Conservation (phyloP, 139 green algal species). For the Closterium sp. region DNA sequence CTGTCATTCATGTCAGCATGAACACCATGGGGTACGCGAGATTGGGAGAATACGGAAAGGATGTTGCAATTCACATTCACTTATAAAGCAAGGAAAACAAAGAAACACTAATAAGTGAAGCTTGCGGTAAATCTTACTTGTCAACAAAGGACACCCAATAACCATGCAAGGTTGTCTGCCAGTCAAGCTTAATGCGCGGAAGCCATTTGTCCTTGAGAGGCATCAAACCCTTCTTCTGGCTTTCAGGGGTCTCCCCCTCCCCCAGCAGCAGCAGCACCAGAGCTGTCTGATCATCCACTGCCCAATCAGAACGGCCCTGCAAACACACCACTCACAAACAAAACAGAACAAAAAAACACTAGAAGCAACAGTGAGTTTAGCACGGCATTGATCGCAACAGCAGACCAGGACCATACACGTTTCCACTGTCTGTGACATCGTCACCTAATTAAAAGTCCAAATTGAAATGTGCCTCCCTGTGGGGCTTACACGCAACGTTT, state of each 20-base stretch:
- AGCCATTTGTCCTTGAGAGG: background rate
- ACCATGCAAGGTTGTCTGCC: background rate
- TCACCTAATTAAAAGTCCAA: too few species aligned
- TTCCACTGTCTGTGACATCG: too few species aligned
- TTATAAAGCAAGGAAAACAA: background rate
- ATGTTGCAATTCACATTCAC: background rate
- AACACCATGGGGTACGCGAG: background rate
- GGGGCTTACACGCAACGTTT: background rate
- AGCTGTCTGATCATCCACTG: background rate
- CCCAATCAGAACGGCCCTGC: background rate
- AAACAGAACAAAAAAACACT: background rate
- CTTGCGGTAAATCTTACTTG: background rate
- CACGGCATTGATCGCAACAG: too few species aligned
- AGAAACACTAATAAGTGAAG: background rate
- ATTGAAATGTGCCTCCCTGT: too few species aligned
- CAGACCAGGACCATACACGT: too few species aligned
- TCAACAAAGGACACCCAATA: background rate
- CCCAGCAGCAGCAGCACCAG: background rate
- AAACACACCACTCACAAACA: background rate
- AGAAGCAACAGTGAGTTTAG: too few species aligned
- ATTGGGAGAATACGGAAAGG: background rate
- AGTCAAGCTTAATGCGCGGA: background rate
- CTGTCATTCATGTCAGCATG: background rate
- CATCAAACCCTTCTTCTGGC: background rate
- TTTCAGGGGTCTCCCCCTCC: background rate